Base-by-base conservation (phyloP, 225 moss, liverwort and hornwort species). In the Takakia lepidozioides region DNA sequence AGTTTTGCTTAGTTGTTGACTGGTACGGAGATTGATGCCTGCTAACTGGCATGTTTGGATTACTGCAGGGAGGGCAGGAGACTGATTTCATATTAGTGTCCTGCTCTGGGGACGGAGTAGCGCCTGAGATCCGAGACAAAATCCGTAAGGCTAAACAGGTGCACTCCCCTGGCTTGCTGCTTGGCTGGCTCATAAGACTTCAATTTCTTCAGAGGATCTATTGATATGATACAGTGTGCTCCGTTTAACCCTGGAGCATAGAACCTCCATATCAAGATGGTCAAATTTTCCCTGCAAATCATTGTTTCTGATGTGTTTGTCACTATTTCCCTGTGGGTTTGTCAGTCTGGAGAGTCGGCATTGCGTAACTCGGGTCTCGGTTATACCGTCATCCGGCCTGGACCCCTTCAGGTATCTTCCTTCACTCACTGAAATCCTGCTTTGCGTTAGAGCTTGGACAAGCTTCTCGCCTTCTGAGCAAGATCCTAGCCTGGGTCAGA, bases 71-170 rank as follows among this genome's bases (percentile, higher is more conserved):
- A 54, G 91, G 91, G 5, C 81, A 79, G 48, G 91, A 92, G 73
- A 86, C 91, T 27, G 91, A 92, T 70, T 92, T 92, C 34, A 87
- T 85, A 41, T 22, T 87, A 29, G 85, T 87, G 9, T 92, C 92
- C 24, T 92, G 92, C 64, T 82, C 85, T 49, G 92, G 87, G 35
- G 84, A 71, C 3, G 87, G 92, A 52, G 62, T 87, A 46, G 68
- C 85, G 42, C 43, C 48, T 48, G 65, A 43, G 24, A 65, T 62
- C 27, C 74, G 48, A 57, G 80, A 74, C 32, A 87, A 88, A 64
- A 57, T 92, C 58, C 61, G 87, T 29, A 80, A 66, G 65, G 82
- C 92, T 22, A 88, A 92, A 60, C 82, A 85, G 81, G 92, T 85
- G 62, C 30, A 35, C 25, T n/a, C 27, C 10, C 3, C 9, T 28